phyloP scores from a whole-genome alignment of 1,284 basidiomycete genomes.

The Boletus sp. region DNA sequence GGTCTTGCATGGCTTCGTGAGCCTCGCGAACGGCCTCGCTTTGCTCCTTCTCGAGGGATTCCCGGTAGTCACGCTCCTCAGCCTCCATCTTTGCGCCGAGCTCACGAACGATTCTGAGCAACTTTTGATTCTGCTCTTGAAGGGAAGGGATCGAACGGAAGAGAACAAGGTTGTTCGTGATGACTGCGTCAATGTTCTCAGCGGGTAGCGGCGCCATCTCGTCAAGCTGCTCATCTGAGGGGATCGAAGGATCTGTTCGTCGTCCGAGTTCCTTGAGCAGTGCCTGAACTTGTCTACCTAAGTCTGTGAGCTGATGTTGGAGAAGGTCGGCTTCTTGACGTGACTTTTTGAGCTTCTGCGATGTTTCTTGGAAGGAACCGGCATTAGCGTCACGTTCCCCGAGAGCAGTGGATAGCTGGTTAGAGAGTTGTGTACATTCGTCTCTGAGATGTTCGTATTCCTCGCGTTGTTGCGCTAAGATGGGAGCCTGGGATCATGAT shows the following conservation, averaged over 20 bases:
- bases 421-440: constrained; percentile 80
- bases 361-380: constrained; percentile 53
- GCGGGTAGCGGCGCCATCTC: constrained; percentile 46
- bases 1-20: constrained; percentile 79
- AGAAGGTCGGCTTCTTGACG: constrained; percentile 73
- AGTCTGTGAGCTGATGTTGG: constrained; percentile 81
- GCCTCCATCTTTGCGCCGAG: constrained; percentile 78
- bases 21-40: constrained; percentile 86
- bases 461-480: constrained; percentile 82
- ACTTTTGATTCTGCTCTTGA: constrained; percentile 89
- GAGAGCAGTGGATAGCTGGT: constrained; percentile 75
- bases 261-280: constrained; percentile 82
- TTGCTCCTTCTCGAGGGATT: constrained; percentile 70
- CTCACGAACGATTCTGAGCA: constrained; percentile 84
- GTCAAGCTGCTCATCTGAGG: constrained; percentile 73
- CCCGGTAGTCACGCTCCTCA: constrained; percentile 72
- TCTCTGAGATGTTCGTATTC: constrained; percentile 83
- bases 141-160: constrained; percentile 83
- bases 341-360: constrained; percentile 65
- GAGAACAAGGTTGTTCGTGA: constrained; percentile 88
- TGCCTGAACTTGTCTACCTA: constrained; percentile 83
- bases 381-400: constrained; percentile 65
- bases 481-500: constrained; percentile 68
- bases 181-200: constrained; percentile 74
- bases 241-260: constrained; percentile 80